Evolutionary conservation across 2,329 filamentous ascomycete genomes (phyloP).

Genomic region (Emmonsia crescens): DNA sequence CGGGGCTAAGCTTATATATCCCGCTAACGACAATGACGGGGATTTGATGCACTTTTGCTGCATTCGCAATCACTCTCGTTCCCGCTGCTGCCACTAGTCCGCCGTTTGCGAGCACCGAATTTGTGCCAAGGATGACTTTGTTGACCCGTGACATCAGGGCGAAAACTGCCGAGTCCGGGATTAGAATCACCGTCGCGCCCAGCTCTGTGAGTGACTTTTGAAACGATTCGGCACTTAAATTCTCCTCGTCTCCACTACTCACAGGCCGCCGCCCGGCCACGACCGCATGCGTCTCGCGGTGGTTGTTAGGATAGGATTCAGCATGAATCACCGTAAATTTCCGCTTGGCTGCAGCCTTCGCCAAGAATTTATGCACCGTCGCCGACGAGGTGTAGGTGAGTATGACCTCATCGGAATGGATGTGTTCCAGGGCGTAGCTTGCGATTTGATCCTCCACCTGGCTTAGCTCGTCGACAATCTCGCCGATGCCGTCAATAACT

Average conservation of each 20-base stretch:
- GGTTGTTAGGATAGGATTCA: conserved; percentile 60
- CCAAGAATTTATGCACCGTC: conserved; percentile 80
- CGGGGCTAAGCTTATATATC: conserved; percentile 86
- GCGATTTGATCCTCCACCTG: conserved; percentile 92
- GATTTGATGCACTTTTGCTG: conserved; percentile 69
- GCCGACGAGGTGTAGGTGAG: conserved; percentile 77
- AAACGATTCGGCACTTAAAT: conserved; percentile 43
- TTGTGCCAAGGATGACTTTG: conserved; percentile 85
- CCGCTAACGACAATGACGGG: conserved; percentile 83
- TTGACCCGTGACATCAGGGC: conserved; percentile 92
- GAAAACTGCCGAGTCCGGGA: conserved; percentile 76
- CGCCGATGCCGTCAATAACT: conserved; percentile 84
- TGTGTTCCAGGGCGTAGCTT: conserved; percentile 76
- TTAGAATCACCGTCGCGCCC: conserved; percentile 71
- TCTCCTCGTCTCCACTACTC: conserved; percentile 37
- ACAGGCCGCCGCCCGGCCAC: conserved; percentile 42
- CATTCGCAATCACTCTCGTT: conserved; percentile 70
- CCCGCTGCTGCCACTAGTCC: conserved; percentile 75
- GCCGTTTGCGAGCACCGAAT: conserved; percentile 79
- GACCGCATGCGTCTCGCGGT: conserved; percentile 51
- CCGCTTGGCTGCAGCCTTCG: conserved; percentile 76
- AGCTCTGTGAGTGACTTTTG: conserved; percentile 66
- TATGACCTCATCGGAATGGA: conserved; percentile 86
- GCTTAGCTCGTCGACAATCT: conserved; percentile 90
- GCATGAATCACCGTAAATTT: conserved; percentile 86